A percentile compares a stretch with the other conserved stretches of the same genome.
These are phyloP conservation scores for Neurospora sp. DNA, from an alignment of 495 filamentous ascomycete genomes.

Conservation along the genomic window DNA sequence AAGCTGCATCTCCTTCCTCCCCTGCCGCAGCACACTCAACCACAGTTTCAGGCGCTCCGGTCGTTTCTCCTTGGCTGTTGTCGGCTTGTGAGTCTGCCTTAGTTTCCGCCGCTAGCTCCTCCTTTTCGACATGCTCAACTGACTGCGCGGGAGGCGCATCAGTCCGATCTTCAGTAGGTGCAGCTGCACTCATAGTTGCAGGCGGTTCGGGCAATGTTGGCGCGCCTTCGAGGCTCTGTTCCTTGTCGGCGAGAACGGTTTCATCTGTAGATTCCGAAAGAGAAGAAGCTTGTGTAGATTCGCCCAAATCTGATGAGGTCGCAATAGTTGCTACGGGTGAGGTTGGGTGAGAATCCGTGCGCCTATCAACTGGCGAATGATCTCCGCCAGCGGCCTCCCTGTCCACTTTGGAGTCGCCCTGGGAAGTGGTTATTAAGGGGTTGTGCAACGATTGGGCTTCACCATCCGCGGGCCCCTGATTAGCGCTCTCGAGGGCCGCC, in stretches of 20 bases:
- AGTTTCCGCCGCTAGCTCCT: not conserved
- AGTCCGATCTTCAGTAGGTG: not conserved
- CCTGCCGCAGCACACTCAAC: not conserved
- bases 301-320: constrained; percentile 36
- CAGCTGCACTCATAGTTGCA: not conserved
- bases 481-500: not conserved
- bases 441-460: not conserved
- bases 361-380: constrained; percentile 22
- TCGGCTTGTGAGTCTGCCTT: not conserved
- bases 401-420: constrained; percentile 30
- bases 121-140: not conserved
- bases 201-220: not conserved
- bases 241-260: constrained; percentile 27
- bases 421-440: constrained; percentile 15
- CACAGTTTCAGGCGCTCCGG: not conserved
- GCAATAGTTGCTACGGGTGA: constrained; percentile 35
- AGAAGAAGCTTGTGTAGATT: constrained; percentile 45
- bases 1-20: not conserved
- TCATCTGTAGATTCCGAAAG: constrained; percentile 45
- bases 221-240: not conserved
- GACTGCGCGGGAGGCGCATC: constrained; percentile 1
- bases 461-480: not conserved
- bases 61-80: not conserved
- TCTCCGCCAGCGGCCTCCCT: constrained; percentile 27
- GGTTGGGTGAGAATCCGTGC: constrained; percentile 39